Evolutionary conservation across 768 basidiomycete species (phyloP).

Genomic region (Lyophyllum decastes): DNA sequence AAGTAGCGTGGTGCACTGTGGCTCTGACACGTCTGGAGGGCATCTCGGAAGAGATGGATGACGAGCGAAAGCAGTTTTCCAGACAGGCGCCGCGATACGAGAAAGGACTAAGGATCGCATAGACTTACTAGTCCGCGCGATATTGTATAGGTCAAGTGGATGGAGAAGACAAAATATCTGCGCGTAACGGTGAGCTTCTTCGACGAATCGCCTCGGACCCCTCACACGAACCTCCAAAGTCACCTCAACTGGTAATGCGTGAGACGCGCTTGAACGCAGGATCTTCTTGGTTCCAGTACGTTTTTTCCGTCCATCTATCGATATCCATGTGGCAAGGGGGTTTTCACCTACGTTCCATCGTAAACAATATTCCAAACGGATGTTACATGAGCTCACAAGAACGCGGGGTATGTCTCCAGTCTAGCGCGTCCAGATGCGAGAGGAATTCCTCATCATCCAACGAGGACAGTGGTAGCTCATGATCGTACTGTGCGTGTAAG

Average conservation of each 20-base stretch:
- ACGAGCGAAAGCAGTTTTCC: neutral
- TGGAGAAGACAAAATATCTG: neutral
- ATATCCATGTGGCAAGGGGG: neutral
- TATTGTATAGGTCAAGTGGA: neutral
- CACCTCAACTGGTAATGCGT: neutral
- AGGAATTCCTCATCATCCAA: too few species aligned
- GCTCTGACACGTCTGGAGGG: neutral
- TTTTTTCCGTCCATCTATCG: neutral
- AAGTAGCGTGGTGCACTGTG: neutral
- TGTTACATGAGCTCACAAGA: too few species aligned
- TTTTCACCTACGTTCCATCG: neutral
- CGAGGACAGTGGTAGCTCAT: too few species aligned
- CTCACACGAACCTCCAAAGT: neutral
- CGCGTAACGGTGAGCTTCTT: neutral
- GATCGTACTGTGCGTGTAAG: too few species aligned
- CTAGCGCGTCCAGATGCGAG: too few species aligned
- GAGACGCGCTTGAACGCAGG: too few species aligned
- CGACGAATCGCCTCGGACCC: neutral
- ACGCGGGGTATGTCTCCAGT: too few species aligned
- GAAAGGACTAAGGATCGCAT: neutral
- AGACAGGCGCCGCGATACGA: neutral
- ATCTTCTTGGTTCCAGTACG: neutral
- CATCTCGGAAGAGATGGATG: neutral
- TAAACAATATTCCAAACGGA: neutral
- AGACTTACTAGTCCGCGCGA: neutral